Base-by-base conservation (phyloP, 192 early-diverging fungal species). In the Chytriomyces sp. region DNA sequence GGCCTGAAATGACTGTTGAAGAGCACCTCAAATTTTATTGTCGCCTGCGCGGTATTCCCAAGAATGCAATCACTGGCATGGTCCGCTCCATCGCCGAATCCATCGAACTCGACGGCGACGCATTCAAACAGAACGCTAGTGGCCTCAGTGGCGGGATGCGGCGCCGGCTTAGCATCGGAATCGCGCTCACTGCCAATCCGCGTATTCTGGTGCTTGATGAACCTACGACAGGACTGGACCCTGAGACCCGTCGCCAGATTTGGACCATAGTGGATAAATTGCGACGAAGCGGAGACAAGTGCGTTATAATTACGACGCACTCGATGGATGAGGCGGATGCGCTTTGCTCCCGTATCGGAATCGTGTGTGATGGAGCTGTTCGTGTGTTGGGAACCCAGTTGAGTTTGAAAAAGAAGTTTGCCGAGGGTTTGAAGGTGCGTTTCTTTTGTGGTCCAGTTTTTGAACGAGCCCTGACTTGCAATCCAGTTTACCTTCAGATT, bases 281-380 rank as follows among this genome's bases (percentile, higher is more conserved):
- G 41, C 66, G 82, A 62, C 75, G 74, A 8, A 64, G 72, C 3
- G 73, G 73, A 34, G 77, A 79, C 71, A 38, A 56, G 36, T 66
- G 63, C 34, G 80, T 87, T 66, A 80, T 90, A 31, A 59, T 73
- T 63, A 91, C 90, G 0, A 91, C 89, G 4, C 90, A 91, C 62
- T 84, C 82, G 1, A 91, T 91, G 90, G 89, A 90, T 59, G 89
- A 91, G 67, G 89, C 89, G 8, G 89, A 84, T 53, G 77, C 75
- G 28, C 74, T 81, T 31, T 81, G 80, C 40, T 33, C 71, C 25
- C 64, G 75, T 12, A 81, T 81, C 44, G 80, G 75, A 22, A 80
- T 80, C 40, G 72, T 81, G 26, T 19, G 19, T 25, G 74, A 78
- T 49, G 78, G 79, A 12, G 49, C 76, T 22, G 36, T 80, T 6